phyloP scores from a whole-genome alignment of 164 flowering plant genomes.

The Aristolochia contorta region DNA sequence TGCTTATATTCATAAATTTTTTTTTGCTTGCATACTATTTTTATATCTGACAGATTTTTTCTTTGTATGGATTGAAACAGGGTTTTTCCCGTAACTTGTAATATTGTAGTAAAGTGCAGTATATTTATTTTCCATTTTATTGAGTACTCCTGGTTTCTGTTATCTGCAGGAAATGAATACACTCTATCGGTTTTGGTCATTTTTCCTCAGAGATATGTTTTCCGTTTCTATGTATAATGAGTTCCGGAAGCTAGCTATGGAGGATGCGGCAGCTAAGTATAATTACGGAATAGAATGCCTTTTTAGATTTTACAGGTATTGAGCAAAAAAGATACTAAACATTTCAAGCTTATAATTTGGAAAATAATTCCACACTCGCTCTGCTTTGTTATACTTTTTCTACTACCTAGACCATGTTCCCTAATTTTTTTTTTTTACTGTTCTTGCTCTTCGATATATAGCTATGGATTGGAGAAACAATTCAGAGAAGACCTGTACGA shows the following conservation, averaged over 20 bases:
- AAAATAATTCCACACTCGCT: background rate
- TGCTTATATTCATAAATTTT: background rate
- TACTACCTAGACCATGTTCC: background rate
- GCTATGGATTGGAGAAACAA: constrained; percentile 93
- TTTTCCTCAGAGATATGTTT: constrained; percentile 67
- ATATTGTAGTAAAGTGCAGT: background rate
- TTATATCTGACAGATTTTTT: background rate
- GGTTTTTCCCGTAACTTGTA: background rate
- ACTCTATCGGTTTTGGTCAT: constrained; percentile 87
- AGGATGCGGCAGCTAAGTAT: constrained; percentile 89
- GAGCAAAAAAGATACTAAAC: background rate
- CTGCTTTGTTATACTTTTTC: background rate
- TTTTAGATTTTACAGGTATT: constrained; percentile 92
- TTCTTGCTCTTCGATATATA: constrained; percentile 10
- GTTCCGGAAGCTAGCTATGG: constrained; percentile 68
- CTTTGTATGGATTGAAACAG: background rate
- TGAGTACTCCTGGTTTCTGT: background rate
- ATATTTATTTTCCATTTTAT: background rate
- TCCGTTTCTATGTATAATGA: constrained; percentile 75
- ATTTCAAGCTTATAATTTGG: background rate
- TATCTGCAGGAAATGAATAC: constrained; percentile 94
- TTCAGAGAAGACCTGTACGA: constrained; percentile 67
- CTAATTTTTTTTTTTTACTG: background rate
- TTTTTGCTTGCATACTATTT: background rate
- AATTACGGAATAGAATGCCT: constrained; percentile 90